Base-by-base conservation (phyloP, 1,139 yeast species). In the Saccharomyces pastorianus region DNA sequence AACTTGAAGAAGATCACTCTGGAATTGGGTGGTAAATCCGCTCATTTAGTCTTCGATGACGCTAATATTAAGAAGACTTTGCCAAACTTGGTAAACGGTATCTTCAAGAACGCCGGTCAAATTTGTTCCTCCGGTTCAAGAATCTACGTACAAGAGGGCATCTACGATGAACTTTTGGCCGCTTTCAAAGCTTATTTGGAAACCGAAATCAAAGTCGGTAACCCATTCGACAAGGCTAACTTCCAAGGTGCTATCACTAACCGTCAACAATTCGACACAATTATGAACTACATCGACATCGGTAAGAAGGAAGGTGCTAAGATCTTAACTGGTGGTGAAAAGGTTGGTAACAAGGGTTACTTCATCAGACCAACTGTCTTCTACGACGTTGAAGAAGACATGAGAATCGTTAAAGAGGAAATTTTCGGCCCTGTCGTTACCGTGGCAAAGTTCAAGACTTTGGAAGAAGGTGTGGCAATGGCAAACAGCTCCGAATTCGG, bases 81-180 rank as follows among this genome's bases (percentile, higher is more conserved):
- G 56, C 76, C 79, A 64, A 78, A 81, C 70, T 74, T 83, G 60
- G 76, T 79, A 58, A 70, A 73, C 50, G 88, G 88, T 70, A 83
- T 83, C 62, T 82, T 82, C 79, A 82, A 78, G 77, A 88, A 88
- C 74, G 84, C 89, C 61, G 96, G 95, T 70, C 95, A 88, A 74
- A 88, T 86, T 51, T 88, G 96, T 72, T 84, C 88, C 63, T 91
- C 95, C 53, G 91, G 93, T 63, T 86, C 95, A 48, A 81, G 96
- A 77, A 77, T 87, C 59, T 85, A 83, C 71, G 80, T 87, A 56
- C 95, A 88, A 71, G 88, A 83, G 59, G 82, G 81, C 52, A 76
- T 85, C 62, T 86, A 87, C 72, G 90, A 85, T 59, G 73, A 78
- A 64, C 78, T 86, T 60, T 70, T 85, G 56, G 73, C 73, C 46